Conservation (phyloP, 2,329 filamentous ascomycete species). For the Ambrosiella xylebori region DNA sequence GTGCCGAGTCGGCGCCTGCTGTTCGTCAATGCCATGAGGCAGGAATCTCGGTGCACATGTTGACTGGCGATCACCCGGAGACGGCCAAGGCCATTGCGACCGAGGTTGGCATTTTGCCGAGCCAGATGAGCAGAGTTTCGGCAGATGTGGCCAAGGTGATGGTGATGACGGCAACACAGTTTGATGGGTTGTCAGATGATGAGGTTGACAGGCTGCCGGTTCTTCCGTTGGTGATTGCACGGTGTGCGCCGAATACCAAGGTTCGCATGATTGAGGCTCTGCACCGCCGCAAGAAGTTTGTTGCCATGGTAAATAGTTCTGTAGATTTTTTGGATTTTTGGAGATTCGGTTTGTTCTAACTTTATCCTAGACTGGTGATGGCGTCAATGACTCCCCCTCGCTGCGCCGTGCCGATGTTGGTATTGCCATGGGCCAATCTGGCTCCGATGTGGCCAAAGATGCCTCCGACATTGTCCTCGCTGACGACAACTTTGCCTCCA, state of each 20-base stretch:
- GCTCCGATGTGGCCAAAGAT: constrained; percentile 46
- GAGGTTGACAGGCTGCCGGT: constrained; percentile 48
- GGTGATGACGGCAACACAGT: constrained; percentile 47
- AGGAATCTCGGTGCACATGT: constrained; percentile 50
- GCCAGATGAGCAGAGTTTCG: constrained; percentile 30
- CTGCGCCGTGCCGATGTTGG: constrained; percentile 54
- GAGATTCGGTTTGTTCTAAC: too few relatives aligned
- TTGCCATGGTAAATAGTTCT: constrained; percentile 36
- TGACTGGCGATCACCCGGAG: constrained; percentile 48
- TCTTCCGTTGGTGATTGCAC: constrained; percentile 49
- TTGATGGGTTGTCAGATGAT: constrained; percentile 44
- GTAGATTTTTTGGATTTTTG: background rate
- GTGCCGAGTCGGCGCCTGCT: constrained; percentile 44
- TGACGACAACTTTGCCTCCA: constrained; percentile 58
- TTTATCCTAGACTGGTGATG: constrained; percentile 40
- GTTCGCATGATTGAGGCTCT: constrained; percentile 59
- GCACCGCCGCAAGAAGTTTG: constrained; percentile 46
- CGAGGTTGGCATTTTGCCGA: constrained; percentile 42
- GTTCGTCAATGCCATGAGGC: constrained; percentile 42
- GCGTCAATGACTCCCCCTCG: constrained; percentile 57
- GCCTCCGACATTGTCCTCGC: constrained; percentile 52
- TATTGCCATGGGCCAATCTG: constrained; percentile 47
- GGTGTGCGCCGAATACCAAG: constrained; percentile 54
- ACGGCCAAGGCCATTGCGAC: constrained; percentile 45
- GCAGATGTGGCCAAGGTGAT: constrained; percentile 37